Evolutionary conservation across 108 stramenopile genomes (phyloP), one percentile per base, ranked within the genome.

Genomic region (Nitzschia palea): DNA sequence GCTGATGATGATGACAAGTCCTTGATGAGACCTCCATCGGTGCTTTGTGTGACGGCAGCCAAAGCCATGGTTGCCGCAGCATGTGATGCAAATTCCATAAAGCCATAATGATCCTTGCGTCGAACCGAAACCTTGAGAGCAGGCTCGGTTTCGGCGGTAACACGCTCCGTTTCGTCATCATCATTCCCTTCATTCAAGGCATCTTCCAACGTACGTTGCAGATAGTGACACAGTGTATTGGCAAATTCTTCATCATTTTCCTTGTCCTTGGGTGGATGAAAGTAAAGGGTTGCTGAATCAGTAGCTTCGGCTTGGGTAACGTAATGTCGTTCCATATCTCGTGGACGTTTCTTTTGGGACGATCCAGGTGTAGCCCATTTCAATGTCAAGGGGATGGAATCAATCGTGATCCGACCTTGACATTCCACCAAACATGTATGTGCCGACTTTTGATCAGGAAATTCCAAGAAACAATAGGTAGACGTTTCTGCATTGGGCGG

Each of bases 51-150:
- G 45, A 90, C 75, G 9, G 90, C 78, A 1, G 91, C 86, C 42
- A 95, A 50, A 17, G 85, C 84, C 72, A 90, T 95, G 52, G 86
- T 79, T 1, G 94, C 94, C 0, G 94, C 94, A 3, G 94, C 89
- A 73, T 95, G 90, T 28, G 81, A 83, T 25, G 88, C 87, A 82
- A 95, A 95, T n/a, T 82, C 80, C 64, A 95, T 68, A 68, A 95
- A 95, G 2, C 89, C 94, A 65, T 78, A 93, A 52, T 70, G 75
- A 17, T 64, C 78, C 34, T 75, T 79, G 36, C 30, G 33, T 17
- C 87, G 72, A 1, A 74, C 61, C 25, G 73, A 47, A 23, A 93
- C 94, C 42, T 77, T 71, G 44, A 95, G 65, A 6, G 94, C 94
- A 9, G 94, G 94, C 74, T 95, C 94, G 28, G 71, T 74, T 20